These are phyloP conservation scores for Chytriomyces confervae DNA, from an alignment of 192 early-diverging fungal species.

Conservation along the genomic window DNA sequence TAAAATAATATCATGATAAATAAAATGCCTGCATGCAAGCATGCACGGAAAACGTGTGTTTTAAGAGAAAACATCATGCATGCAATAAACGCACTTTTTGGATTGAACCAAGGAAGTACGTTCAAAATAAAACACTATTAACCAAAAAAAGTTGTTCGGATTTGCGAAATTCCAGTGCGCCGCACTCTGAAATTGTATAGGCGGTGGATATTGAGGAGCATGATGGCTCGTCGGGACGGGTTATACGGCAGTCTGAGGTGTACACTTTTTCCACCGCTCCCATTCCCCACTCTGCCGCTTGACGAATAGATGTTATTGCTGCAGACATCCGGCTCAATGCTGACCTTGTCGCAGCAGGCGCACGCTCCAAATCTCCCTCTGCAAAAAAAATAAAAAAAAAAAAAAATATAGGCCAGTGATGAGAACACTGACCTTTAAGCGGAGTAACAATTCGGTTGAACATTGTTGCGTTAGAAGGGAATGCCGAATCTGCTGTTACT, in stretches of 20 bases:
- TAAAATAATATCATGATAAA: no score
- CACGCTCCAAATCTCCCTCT: background rate
- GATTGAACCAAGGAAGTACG: no score
- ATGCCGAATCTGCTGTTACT: slow-evolving; percentile 15
- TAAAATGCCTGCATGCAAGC: no score
- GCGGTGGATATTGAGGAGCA: slow-evolving; percentile 11
- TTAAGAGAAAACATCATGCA: no score
- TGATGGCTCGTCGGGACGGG: background rate
- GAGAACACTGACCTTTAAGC: background rate
- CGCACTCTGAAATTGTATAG: slow-evolving; percentile 25
- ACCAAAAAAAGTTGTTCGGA: background rate
- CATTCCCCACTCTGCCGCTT: slow-evolving; percentile 39
- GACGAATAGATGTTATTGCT: slow-evolving; percentile 21
- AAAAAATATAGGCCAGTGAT: no score
- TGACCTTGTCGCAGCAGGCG: background rate
- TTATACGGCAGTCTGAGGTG: slow-evolving; percentile 11
- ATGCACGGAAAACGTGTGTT: no score
- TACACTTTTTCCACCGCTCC: slow-evolving; percentile 21
- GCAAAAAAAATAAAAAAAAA: background rate
- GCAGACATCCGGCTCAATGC: background rate
- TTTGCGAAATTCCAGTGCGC: slow-evolving; percentile 20
- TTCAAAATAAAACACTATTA: no score
- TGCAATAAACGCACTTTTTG: no score
- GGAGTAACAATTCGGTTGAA: slow-evolving; percentile 15
- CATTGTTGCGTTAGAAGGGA: slow-evolving; percentile 1